Evolutionary conservation across 768 basidiomycete species (phyloP).

Genomic region (Sarcomyxa edulis): DNA sequence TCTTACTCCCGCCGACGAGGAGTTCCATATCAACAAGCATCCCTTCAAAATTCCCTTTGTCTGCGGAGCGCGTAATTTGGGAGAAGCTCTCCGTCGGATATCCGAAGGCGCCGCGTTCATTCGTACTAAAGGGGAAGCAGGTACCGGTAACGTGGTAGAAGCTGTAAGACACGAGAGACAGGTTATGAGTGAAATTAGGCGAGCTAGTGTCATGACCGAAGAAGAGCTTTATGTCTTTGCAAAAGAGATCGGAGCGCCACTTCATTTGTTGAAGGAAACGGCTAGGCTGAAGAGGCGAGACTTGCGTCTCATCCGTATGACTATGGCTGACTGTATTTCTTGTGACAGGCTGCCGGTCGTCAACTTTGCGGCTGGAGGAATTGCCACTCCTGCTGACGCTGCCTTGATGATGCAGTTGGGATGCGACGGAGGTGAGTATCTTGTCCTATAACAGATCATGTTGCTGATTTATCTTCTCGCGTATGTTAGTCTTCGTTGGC

Average conservation of each 20-base stretch:
- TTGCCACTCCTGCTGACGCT: conserved; percentile 93
- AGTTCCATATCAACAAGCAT: conserved; percentile 97
- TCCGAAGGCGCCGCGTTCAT: conserved; percentile 98
- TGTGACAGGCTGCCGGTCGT: conserved; percentile 93
- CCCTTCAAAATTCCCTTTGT: conserved; percentile 94
- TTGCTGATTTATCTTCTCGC: conserved; percentile 7
- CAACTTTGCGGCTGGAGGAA: conserved; percentile 93
- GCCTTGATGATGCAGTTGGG: conserved; percentile 99
- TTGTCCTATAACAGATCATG: too few relatives aligned
- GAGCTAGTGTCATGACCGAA: conserved; percentile 84
- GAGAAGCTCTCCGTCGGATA: conserved; percentile 93
- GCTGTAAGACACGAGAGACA: conserved; percentile 91
- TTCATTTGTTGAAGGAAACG: conserved; percentile 93
- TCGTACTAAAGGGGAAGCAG: conserved; percentile 93
- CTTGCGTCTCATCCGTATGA: too few relatives aligned
- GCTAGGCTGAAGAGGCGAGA: conserved; percentile 91
- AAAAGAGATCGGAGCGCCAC: conserved; percentile 89
- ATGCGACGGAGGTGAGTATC: conserved; percentile 81
- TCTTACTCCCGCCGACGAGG: conserved; percentile 92
- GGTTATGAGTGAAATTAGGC: conserved; percentile 80
- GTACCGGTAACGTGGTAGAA: conserved; percentile 87
- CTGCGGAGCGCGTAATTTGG: conserved; percentile 91
- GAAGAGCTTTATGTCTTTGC: conserved; percentile 93
- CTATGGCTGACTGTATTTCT: too few relatives aligned
- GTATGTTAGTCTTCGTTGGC: conserved; percentile 82